Evolutionary conservation across 345 rosid species (phyloP), one percentile per base, ranked within the genome.

Genomic region (Eucalyptus tenuipes): DNA sequence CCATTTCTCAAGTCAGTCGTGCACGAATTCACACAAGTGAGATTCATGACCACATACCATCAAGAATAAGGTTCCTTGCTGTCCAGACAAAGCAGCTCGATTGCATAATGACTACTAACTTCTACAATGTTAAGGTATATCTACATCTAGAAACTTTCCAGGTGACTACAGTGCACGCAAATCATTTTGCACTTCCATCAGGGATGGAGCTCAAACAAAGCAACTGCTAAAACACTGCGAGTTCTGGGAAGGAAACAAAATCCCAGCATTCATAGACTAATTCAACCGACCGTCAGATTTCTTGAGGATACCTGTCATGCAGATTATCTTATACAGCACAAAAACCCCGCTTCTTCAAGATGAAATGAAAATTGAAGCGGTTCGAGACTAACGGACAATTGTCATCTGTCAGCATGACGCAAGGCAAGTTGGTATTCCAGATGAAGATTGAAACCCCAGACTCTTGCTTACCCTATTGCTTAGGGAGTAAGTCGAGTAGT

Each of bases 401-500:
- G 25, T 20, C 45, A 71, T 37, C 3, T 17, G 8, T 71, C 14
- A 71, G 81, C 81, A 37, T 18, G 81, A 37, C 8, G 3, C 82
- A 40, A 75, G 47, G 16, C 47, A 40, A 40, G 47, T 42, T 10
- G 71, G 40, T 12, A 42, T 7, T 13, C 44, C 15, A 2, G 49
- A 79, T 15, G 22, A 7, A 27, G 49, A 5, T 75, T 49, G 52
- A 31, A 75, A 17, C 1, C 57, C 88, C 27, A 49, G 22, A 49
- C 24, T 33, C 18, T 22, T 40, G 45, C 47, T 40, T 17, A 40
- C 11, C 57, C 49, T 27, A 50, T 24, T 85, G 88, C 86, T 80
- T 87, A 4, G 42, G 84, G 37, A 95, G 92, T 85, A 88, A 90
- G 86, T 89, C 92, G 24, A 87, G 90, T 88, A 95, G 88, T 27